phyloP scores from a whole-genome alignment of 192 early-diverging fungal genomes.

The Mortierella alpina region DNA sequence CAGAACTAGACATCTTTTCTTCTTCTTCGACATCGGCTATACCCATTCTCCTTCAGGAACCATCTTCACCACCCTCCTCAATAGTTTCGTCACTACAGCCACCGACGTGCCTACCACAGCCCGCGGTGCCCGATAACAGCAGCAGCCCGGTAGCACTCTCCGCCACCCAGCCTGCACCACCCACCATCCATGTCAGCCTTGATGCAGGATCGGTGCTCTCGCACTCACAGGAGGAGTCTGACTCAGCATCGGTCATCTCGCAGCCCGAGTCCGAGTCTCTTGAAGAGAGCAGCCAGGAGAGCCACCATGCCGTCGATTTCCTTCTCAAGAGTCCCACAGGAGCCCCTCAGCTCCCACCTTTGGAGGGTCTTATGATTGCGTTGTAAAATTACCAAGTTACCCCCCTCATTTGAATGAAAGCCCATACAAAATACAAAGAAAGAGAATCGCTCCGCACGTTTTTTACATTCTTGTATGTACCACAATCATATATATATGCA shows the following conservation, averaged over 20 bases:
- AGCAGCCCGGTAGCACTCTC: neutral
- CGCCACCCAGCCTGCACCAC: slow-evolving; percentile 13
- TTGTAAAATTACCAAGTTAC: slow-evolving; percentile 8
- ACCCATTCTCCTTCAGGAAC: slow-evolving; percentile 14
- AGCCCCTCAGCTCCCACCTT: slow-evolving; percentile 31
- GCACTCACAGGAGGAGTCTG: neutral
- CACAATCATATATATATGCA: no score
- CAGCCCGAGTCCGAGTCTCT: neutral
- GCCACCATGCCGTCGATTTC: neutral
- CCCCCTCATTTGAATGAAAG: neutral
- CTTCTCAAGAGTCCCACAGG: slow-evolving; percentile 17
- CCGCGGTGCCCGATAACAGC: neutral
- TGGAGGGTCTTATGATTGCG: slow-evolving; percentile 46
- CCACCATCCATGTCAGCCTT: slow-evolving; percentile 26
- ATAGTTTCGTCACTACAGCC: neutral
- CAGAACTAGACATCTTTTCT: neutral
- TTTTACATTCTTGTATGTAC: no score
- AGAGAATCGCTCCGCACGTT: neutral
- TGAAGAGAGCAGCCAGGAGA: neutral
- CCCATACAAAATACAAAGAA: neutral
- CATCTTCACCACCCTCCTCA: neutral
- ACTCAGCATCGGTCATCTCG: neutral
- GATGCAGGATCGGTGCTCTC: slow-evolving; percentile 16
- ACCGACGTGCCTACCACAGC: neutral
- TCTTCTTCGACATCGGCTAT: slow-evolving; percentile 18